Conservation (phyloP, 805 yeast genomes). For the Saccharomycopsis javanensis region DNA sequence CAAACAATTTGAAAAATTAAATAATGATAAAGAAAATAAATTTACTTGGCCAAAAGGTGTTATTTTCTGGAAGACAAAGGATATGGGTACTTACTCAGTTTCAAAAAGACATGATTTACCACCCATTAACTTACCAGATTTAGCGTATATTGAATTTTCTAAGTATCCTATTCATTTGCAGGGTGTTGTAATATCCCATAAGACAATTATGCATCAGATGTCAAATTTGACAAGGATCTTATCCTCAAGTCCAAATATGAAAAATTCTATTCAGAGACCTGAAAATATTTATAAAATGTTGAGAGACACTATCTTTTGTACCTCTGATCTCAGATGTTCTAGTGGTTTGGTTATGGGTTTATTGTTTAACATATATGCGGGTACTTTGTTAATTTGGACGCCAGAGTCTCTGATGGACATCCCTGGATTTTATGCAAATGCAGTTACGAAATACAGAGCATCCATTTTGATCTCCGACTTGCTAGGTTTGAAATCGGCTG, state of each 20-base stretch:
- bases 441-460: conserved; percentile 61
- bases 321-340: conserved; percentile 47
- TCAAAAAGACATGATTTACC: conserved; percentile 52
- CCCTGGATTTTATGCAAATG: conserved; percentile 81
- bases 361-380: conserved; percentile 72
- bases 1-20: conserved; percentile 61
- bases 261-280: conserved; percentile 23
- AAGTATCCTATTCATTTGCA: conserved; percentile 79
- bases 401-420: conserved; percentile 63
- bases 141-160: conserved; percentile 90
- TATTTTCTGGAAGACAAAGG: conserved; percentile 74
- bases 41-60: conserved; percentile 68
- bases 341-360: conserved; percentile 81
- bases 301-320: conserved; percentile 53
- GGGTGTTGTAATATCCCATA: conserved; percentile 89
- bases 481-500: conserved; percentile 79
- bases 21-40: conserved; percentile 34
- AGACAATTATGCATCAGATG: conserved; percentile 85
- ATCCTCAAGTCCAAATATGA: conserved; percentile 42
- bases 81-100: conserved; percentile 61
- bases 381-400: conserved; percentile 72
- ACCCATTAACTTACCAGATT: conserved; percentile 62
- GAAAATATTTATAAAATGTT: conserved; percentile 40
- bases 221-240: conserved; percentile 59
- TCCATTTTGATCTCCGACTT: conserved; percentile 77